These are phyloP conservation scores for Sclerotinia minor DNA, from an alignment of 2,329 filamentous ascomycete species.

Conservation along the genomic window DNA sequence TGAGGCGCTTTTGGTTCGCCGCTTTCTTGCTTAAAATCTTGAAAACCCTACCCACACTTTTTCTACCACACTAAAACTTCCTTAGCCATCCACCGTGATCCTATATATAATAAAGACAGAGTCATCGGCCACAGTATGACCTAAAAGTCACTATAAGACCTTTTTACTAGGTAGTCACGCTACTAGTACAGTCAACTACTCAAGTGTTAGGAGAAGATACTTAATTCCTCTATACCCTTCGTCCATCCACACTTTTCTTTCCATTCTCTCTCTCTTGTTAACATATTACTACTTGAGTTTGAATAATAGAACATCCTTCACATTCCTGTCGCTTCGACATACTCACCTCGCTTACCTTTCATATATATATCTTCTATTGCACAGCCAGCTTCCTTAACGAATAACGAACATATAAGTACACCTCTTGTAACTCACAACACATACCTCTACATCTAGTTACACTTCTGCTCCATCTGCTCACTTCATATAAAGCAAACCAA, in stretches of 20 bases:
- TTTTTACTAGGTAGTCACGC: conserved; percentile 22
- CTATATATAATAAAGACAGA: conserved; percentile 5
- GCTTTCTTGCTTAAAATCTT: background rate
- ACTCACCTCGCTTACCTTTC: background rate
- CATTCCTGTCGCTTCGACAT: conserved; percentile 20
- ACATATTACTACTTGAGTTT: conserved; percentile 9
- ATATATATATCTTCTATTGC: conserved; percentile 15
- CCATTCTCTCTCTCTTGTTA: conserved; percentile 19
- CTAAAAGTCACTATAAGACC: conserved; percentile 12
- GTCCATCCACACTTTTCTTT: background rate
- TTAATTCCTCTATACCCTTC: conserved; percentile 24
- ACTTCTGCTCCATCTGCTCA: background rate
- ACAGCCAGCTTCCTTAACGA: conserved; percentile 10
- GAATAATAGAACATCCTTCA: conserved; percentile 11
- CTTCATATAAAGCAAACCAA: background rate
- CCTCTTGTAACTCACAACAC: background rate
- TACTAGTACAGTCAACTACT: conserved; percentile 18
- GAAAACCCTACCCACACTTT: conserved; percentile 10
- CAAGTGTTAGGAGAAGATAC: conserved; percentile 20
- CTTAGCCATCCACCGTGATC: background rate
- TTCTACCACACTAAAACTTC: conserved; percentile 8
- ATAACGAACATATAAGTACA: conserved; percentile 12
- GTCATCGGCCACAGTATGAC: conserved; percentile 23
- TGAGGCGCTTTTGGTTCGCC: conserved; percentile 23
- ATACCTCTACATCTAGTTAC: conserved; percentile 1